phyloP scores from a whole-genome alignment of 805 yeast species.

The Candida broadrunensis region DNA sequence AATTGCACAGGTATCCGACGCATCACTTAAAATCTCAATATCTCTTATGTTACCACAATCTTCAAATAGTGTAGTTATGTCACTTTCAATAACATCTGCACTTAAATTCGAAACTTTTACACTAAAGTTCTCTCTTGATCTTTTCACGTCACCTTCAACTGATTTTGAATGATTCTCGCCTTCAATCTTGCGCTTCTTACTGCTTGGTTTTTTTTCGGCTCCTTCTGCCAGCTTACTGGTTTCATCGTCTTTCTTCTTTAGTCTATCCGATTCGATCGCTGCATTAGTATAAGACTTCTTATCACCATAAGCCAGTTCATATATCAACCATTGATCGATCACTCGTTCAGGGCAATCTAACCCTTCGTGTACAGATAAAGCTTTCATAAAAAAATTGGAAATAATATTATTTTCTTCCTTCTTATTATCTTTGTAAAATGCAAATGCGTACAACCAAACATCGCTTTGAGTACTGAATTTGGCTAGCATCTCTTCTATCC shows the following conservation, averaged over 20 bases:
- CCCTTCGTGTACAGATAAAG: slow-evolving; percentile 18
- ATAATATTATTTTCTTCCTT: slow-evolving; percentile 18
- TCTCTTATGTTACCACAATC: slow-evolving; percentile 60
- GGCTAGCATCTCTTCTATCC: slow-evolving; percentile 19
- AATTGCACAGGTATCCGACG: slow-evolving; percentile 38
- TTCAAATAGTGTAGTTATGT: slow-evolving; percentile 43
- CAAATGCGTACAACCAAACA: slow-evolving; percentile 45
- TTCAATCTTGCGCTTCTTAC: slow-evolving; percentile 4
- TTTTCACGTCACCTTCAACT: slow-evolving; percentile 10
- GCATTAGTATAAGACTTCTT: slow-evolving; percentile 17
- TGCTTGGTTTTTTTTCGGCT: slow-evolving; percentile 1
- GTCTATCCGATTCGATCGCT: slow-evolving; percentile 19
- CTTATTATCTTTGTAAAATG: slow-evolving; percentile 30
- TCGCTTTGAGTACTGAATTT: slow-evolving; percentile 35
- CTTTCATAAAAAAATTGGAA: slow-evolving; percentile 29
- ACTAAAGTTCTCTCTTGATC: slow-evolving; percentile 61
- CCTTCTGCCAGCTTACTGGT: slow-evolving; percentile 1
- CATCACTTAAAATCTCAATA: slow-evolving; percentile 18
- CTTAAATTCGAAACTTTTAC: slow-evolving; percentile 55
- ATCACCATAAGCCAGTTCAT: slow-evolving; percentile 33
- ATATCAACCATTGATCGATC: slow-evolving; percentile 41
- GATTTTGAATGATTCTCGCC: too few relatives aligned
- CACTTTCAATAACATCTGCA: slow-evolving; percentile 29
- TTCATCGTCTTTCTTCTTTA: slow-evolving; percentile 4
- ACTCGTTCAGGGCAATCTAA: slow-evolving; percentile 54